Evolutionary conservation across 1,139 yeast species (phyloP).

Genomic region (Hyphopichia burtonii): DNA sequence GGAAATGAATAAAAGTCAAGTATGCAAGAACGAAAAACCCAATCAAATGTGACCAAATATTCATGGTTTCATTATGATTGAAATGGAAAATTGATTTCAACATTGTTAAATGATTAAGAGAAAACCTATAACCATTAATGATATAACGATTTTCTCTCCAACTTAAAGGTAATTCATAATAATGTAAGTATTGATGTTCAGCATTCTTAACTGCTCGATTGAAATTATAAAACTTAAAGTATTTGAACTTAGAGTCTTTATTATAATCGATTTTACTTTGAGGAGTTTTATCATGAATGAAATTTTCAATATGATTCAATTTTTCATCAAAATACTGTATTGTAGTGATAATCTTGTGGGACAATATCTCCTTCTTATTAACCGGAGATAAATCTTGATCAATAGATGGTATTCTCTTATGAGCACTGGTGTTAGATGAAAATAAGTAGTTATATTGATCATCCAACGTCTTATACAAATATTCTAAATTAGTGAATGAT

Average conservation of each 20-base stretch:
- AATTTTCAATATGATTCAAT: conserved; percentile 49
- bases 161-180: conserved; percentile 84
- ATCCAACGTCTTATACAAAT: conserved; percentile 50
- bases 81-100: conserved; percentile 53
- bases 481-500: conserved; percentile 45
- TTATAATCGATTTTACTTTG: conserved; percentile 28
- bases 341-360: conserved; percentile 50
- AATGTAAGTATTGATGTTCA: conserved; percentile 59
- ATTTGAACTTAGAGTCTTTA: conserved; percentile 31
- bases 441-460: conserved; percentile 54
- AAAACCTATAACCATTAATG: conserved; percentile 81
- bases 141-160: conserved; percentile 94
- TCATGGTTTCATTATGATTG: conserved; percentile 83
- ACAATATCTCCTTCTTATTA: conserved; percentile 32
- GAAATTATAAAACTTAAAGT: conserved; percentile 55
- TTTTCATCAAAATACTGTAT: conserved; percentile 58
- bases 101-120: conserved; percentile 61
- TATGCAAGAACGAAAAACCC: conserved; percentile 65
- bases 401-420: background rate
- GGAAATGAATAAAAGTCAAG: conserved; percentile 60
- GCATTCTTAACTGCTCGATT: conserved; percentile 61
- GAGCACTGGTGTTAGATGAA: background rate
- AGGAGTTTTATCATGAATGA: conserved; percentile 39
- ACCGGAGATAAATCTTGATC: conserved; percentile 3
- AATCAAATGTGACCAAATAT: conserved; percentile 87